Conservation (phyloP, 1,284 basidiomycete species). For the Ceratobasidium sp. region DNA sequence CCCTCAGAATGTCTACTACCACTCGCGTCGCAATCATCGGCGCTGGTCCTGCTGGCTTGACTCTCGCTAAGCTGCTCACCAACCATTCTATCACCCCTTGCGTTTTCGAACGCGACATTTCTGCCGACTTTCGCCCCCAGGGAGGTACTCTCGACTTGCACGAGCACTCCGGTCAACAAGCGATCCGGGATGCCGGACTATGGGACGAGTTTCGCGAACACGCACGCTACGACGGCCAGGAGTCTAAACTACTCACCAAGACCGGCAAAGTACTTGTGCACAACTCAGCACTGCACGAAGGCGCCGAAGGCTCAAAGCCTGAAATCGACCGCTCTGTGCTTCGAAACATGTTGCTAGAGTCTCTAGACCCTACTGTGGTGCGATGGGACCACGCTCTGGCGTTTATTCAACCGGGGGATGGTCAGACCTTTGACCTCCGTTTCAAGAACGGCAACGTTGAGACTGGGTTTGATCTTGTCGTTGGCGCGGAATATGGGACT, state of each 20-base stretch:
- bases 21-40: constrained; percentile 56
- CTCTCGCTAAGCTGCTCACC: constrained; percentile 59
- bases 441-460: constrained; percentile 49
- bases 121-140: constrained; percentile 54
- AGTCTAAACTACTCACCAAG: constrained; percentile 53
- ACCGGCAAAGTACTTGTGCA: constrained; percentile 49
- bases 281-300: background rate
- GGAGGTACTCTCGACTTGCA: constrained; percentile 62
- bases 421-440: constrained; percentile 39
- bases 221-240: constrained; percentile 53
- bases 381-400: constrained; percentile 53
- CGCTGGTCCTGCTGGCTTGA: constrained; percentile 60
- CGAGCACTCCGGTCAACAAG: constrained; percentile 56
- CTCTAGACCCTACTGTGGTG: constrained; percentile 52
- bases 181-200: constrained; percentile 56
- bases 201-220: constrained; percentile 53
- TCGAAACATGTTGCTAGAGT: constrained; percentile 53
- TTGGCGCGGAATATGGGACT: constrained; percentile 66
- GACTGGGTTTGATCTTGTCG: constrained; percentile 55
- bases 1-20: background rate
- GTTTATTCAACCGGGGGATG: constrained; percentile 36
- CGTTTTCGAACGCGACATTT: constrained; percentile 59
- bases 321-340: constrained; percentile 56
- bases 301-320: constrained; percentile 49
- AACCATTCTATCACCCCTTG: constrained; percentile 53